Conservation (phyloP, 1,284 basidiomycete genomes). For the Melampsora abietis-canadensis region DNA sequence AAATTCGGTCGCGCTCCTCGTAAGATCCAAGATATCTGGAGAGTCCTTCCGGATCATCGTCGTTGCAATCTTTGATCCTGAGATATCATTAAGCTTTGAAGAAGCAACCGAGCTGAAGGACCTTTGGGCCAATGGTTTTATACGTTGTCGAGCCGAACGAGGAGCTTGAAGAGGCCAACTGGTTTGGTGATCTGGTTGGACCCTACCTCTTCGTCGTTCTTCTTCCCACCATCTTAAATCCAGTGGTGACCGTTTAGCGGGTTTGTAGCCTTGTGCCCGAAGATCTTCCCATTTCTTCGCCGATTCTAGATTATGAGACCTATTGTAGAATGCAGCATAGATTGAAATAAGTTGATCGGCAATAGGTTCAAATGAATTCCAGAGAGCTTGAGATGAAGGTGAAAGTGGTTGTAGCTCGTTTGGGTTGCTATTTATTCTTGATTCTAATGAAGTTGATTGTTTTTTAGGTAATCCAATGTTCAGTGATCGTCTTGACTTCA, state of each 20-base stretch:
- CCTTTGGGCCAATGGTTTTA: neutral
- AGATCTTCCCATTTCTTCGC: conserved; percentile 29
- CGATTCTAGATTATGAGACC: conserved; percentile 22
- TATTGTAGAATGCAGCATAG: conserved; percentile 32
- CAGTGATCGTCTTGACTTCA: too few relatives aligned
- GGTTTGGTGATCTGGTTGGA: conserved; percentile 37
- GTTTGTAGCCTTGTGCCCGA: conserved; percentile 36
- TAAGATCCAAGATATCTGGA: conserved; percentile 30
- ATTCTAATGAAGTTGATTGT: too few relatives aligned
- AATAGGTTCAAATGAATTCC: conserved; percentile 26
- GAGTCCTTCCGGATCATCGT: conserved; percentile 35
- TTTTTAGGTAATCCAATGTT: too few relatives aligned
- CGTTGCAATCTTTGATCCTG: neutral
- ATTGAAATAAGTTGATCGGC: conserved; percentile 15
- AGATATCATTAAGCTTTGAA: neutral
- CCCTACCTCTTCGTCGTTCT: conserved; percentile 33
- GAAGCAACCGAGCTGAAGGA: conserved; percentile 3
- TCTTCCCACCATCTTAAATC: conserved; percentile 41
- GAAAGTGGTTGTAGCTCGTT: neutral
- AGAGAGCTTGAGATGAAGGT: conserved; percentile 17
- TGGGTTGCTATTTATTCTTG: neutral
- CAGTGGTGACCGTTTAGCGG: conserved; percentile 27
- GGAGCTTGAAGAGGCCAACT: conserved; percentile 17
- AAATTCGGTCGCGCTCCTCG: conserved; percentile 24
- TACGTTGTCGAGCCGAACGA: neutral